These are phyloP conservation scores for Psilocybe mexicana DNA, from an alignment of 1,284 basidiomycete genomes.

Conservation along the genomic window DNA sequence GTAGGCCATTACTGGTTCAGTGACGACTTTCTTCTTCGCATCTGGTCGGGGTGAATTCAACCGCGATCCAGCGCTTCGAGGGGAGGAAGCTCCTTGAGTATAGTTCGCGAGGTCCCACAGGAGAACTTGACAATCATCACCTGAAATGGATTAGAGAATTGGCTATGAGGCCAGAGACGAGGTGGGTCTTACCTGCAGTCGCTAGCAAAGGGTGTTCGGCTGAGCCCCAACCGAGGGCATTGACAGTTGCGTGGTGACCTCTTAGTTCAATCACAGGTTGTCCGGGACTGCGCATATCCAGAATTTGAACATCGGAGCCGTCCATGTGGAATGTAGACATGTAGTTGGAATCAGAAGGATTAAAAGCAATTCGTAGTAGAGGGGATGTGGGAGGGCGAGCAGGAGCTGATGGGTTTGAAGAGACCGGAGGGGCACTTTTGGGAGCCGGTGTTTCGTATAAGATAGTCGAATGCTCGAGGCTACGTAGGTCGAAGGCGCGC, in stretches of 20 bases:
- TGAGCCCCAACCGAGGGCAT: conserved; percentile 87
- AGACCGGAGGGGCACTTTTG: conserved; percentile 61
- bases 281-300: conserved; percentile 94
- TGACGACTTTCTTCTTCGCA: conserved; percentile 71
- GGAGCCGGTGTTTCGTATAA: conserved; percentile 92
- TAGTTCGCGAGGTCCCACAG: conserved; percentile 82
- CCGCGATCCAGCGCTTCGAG: conserved; percentile 62
- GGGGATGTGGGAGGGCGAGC: conserved; percentile 78
- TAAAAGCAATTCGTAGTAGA: conserved; percentile 83
- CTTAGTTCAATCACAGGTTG: conserved; percentile 89
- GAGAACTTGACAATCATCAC: conserved; percentile 88
- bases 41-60: conserved; percentile 74
- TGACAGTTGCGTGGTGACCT: conserved; percentile 76
- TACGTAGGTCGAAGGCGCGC: conserved; percentile 94
- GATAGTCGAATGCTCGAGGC: conserved; percentile 97
- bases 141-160: conserved; percentile 40
- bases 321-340: conserved; percentile 95
- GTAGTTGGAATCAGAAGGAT: conserved; percentile 85
- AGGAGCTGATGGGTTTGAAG: conserved; percentile 55
- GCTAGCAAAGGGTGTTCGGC: conserved; percentile 81
- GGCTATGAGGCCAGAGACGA: conserved; percentile 5
- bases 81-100: conserved; percentile 60
- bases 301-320: conserved; percentile 81
- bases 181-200: conserved; percentile 70
- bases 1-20: conserved; percentile 82